These are phyloP conservation scores for Globisporangium carolinianum DNA, from an alignment of 352 stramenopile species.

Conservation along the genomic window DNA sequence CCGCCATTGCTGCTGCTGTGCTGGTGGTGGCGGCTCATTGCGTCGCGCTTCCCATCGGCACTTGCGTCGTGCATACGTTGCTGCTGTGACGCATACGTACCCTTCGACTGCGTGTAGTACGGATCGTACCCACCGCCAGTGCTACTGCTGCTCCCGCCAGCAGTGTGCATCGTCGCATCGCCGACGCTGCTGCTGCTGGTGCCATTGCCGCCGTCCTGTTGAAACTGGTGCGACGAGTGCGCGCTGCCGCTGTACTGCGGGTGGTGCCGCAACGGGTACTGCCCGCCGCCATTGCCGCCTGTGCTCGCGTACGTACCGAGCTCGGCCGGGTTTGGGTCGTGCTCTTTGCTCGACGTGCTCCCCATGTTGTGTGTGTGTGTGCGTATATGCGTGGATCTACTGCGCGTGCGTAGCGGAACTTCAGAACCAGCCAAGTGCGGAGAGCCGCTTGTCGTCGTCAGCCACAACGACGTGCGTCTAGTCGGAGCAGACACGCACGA, in stretches of 20 bases:
- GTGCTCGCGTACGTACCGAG: slow-evolving; percentile 49
- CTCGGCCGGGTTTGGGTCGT: slow-evolving; percentile 74
- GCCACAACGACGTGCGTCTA: neutral
- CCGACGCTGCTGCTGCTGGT: slow-evolving; percentile 1
- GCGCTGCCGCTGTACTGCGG: slow-evolving; percentile 34
- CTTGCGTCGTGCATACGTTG: slow-evolving; percentile 13
- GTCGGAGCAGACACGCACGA: neutral
- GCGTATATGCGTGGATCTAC: too few relatives aligned
- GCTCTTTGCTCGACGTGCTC: slow-evolving; percentile 77
- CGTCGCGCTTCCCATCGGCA: neutral
- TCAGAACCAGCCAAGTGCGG: neutral
- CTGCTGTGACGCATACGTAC: slow-evolving; percentile 4
- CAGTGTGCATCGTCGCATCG: slow-evolving; percentile 8
- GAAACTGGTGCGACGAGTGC: slow-evolving; percentile 11
- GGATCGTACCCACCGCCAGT: slow-evolving; percentile 7
- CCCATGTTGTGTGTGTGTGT: slow-evolving; percentile 31
- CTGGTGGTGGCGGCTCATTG: neutral
- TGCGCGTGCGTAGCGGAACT: neutral
- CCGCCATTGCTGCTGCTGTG: neutral
- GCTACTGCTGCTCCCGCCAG: neutral
- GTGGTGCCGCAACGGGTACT: slow-evolving; percentile 64
- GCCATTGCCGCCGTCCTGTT: slow-evolving; percentile 15
- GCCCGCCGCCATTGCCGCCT: slow-evolving; percentile 16
- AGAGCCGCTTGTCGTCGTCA: too few relatives aligned
- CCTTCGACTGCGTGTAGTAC: slow-evolving; percentile 12